Percentiles rank a stretch among this genome's conserved stretches.
These are phyloP conservation scores for Oryza punctata DNA, from an alignment of 176 grass and related monocot species.

Conservation along the genomic window DNA sequence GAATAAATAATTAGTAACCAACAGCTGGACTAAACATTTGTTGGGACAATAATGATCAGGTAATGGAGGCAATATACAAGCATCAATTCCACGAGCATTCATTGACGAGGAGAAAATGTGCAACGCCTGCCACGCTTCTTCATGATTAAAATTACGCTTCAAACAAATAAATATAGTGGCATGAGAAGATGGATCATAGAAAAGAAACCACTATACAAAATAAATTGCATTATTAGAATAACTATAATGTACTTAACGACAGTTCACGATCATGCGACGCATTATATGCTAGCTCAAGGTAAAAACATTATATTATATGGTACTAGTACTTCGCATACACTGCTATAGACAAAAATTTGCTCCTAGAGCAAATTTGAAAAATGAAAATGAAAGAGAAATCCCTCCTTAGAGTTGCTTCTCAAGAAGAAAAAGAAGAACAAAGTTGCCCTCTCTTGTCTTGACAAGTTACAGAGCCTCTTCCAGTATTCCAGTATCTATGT, in stretches of 20 bases:
- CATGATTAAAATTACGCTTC: conserved; percentile 10
- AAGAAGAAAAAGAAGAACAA: conserved; percentile 1
- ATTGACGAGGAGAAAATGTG: conserved; percentile 7
- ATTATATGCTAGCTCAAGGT: not conserved
- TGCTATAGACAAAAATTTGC: conserved; percentile 29
- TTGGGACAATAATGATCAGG: no score
- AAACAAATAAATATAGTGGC: not conserved
- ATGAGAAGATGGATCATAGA: not conserved
- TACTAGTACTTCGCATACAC: not conserved
- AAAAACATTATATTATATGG: not conserved
- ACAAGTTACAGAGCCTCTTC: conserved; percentile 40
- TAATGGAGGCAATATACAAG: no score
- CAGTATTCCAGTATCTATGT: not conserved
- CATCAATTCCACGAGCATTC: conserved; percentile 26
- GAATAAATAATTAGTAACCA: no score
- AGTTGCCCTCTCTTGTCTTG: conserved; percentile 28
- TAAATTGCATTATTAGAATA: not conserved
- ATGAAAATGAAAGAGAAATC: not conserved
- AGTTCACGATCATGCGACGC: conserved; percentile 31
- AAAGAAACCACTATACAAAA: not conserved
- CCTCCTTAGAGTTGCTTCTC: not conserved
- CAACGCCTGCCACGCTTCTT: conserved; percentile 7
- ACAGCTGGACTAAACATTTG: no score
- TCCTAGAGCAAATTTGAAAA: conserved; percentile 28
- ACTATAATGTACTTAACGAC: not conserved